Evolutionary conservation across 257 asterid genomes (phyloP).

Genomic region (Paraleonurus japonicus): DNA sequence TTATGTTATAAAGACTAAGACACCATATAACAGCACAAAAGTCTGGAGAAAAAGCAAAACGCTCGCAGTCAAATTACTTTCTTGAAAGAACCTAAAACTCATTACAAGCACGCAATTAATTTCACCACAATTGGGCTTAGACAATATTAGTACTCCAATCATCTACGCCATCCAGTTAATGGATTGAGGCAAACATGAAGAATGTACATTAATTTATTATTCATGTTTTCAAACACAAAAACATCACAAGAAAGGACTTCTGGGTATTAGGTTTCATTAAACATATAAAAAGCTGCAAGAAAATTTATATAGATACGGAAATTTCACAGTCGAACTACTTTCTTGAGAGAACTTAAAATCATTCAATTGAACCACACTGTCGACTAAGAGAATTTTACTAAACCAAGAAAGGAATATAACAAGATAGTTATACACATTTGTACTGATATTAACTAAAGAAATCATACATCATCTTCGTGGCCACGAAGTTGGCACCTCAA

Average conservation of each 20-base stretch:
- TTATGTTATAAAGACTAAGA: not conserved
- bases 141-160: not conserved
- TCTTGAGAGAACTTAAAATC: not conserved
- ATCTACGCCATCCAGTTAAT: not conserved
- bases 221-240: not conserved
- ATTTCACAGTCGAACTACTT: not conserved
- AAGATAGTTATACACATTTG: not conserved
- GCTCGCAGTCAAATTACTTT: not conserved
- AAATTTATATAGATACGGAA: not conserved
- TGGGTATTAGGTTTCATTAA: not conserved
- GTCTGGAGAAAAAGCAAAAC: not conserved
- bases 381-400: not conserved
- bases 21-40: not conserved
- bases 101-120: not conserved
- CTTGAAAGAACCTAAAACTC: not conserved
- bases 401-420: not conserved
- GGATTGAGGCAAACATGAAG: not conserved
- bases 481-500: slow-evolving; percentile 82
- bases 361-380: slow-evolving; percentile 8
- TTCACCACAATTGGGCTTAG: not conserved
- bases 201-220: not conserved
- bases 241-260: not conserved
- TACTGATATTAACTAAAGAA: not conserved
- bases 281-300: not conserved
- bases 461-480: slow-evolving; percentile 93